A percentile compares a stretch with the other conserved stretches of the same genome.
Conservation (phyloP, 2,329 filamentous ascomycete species). For the Xylaria polymorpha region DNA sequence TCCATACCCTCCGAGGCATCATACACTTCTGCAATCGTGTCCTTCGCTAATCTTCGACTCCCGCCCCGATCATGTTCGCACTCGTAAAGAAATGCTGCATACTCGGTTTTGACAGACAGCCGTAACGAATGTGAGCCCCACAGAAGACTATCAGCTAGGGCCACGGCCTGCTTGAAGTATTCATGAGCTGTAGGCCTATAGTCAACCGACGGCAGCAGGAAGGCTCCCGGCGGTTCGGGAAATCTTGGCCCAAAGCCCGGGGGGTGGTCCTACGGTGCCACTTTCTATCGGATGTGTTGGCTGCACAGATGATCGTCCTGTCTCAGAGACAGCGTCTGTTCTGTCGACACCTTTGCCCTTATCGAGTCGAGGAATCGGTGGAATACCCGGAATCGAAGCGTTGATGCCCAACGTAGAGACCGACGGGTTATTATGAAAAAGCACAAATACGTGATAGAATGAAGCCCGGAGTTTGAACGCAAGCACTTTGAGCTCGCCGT, state of each 20-base stretch:
- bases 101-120: slow-evolving; percentile 90
- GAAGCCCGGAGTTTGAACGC: slow-evolving; percentile 92
- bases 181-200: slow-evolving; percentile 85
- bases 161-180: slow-evolving; percentile 82
- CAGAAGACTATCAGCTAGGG: slow-evolving; percentile 78
- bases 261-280: slow-evolving; percentile 67
- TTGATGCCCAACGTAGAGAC: slow-evolving; percentile 71
- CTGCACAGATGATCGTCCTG: slow-evolving; percentile 59
- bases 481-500: slow-evolving; percentile 86
- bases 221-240: slow-evolving; percentile 68
- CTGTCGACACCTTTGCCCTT: slow-evolving; percentile 64
- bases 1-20: slow-evolving; percentile 92
- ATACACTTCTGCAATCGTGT: slow-evolving; percentile 90
- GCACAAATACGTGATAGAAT: slow-evolving; percentile 95
- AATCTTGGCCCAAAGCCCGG: slow-evolving; percentile 62
- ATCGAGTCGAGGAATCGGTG: slow-evolving; percentile 48
- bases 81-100: slow-evolving; percentile 92
- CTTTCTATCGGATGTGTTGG: slow-evolving; percentile 65
- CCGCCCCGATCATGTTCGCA: slow-evolving; percentile 84
- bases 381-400: slow-evolving; percentile 52
- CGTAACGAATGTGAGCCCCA: slow-evolving; percentile 91
- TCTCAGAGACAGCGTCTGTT: slow-evolving; percentile 57
- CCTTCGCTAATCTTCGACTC: slow-evolving; percentile 80
- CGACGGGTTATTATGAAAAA: slow-evolving; percentile 91
- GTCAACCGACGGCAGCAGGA: slow-evolving; percentile 81